Conservation (phyloP, 139 green algal species). For the Marvania coccoides region DNA sequence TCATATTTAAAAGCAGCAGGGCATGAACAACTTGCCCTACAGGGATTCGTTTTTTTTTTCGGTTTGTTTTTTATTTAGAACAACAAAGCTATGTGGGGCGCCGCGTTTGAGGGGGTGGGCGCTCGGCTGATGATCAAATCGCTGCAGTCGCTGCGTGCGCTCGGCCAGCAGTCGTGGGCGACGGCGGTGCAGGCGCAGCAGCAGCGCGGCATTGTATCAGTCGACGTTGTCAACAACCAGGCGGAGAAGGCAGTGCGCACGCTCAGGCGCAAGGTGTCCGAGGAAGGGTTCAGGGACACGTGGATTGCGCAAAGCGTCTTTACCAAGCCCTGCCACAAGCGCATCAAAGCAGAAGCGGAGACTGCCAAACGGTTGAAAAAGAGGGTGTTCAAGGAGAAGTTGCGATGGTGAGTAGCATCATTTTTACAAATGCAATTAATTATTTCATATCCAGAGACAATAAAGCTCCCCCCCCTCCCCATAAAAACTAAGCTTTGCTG, state of each 20-base stretch:
- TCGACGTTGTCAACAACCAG: conserved; percentile 22
- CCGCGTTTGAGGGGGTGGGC: neutral
- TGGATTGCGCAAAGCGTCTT: conserved; percentile 2
- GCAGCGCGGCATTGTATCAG: neutral
- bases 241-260: conserved; percentile 17
- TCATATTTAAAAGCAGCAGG: too few relatives aligned
- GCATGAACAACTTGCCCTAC: too few relatives aligned
- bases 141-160: neutral
- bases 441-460: too few relatives aligned
- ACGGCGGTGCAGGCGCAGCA: neutral
- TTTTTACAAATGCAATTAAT: too few relatives aligned
- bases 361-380: conserved; percentile 6
- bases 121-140: neutral
- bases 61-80: too few relatives aligned
- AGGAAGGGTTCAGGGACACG: conserved; percentile 19
- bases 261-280: conserved; percentile 13
- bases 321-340: conserved; percentile 28
- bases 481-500: too few relatives aligned
- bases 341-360: conserved; percentile 9
- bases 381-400: conserved; percentile 25
- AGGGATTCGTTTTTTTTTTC: too few relatives aligned
- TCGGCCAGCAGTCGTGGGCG: neutral
- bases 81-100: neutral
- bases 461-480: too few relatives aligned
- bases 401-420: too few relatives aligned